Base-by-base conservation (phyloP, 2,329 filamentous ascomycete genomes). In the Pyricularia sp. region DNA sequence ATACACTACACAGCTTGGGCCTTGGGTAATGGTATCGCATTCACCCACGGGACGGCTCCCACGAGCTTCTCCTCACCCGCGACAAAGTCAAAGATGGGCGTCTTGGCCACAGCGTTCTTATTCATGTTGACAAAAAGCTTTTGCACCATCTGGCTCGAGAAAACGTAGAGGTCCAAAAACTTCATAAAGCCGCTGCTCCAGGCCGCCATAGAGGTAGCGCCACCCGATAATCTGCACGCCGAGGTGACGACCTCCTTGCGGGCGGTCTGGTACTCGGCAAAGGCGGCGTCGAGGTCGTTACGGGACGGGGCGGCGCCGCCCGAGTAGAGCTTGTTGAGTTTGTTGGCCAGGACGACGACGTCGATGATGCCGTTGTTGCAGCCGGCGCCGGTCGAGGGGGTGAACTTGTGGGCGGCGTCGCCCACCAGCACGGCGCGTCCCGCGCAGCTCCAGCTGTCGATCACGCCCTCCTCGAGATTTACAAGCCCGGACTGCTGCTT, bases 361-460 rank as follows among this genome's bases (percentile, higher is more conserved):
- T 58, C 69, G 36, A 69, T 64, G 59, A 69, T 67, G 10, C 68
- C 69, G 25, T 64, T 63, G 64, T 71, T 70, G 58, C 68, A 20
- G n/a, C 69, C 66, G 20, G 69, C 67, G 50, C 55, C 68, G 12
- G 66, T 58, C 66, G 70, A 69, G 11, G 69, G 70, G 65, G 68
- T 69, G 66, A 71, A 67, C 70, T 71, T 71, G 68, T 67, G 63
- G 20, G 67, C 64, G 23, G 70, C 36, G 68, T 71, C 70, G 25
- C 66, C 67, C 12, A 69, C 59, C 30, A 71, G 70, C 42, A 71
- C 70, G 33, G 68, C 97, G 66, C 94, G 94, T 70, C 94, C 88
- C 78, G 97, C 94, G 61, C 7, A 64, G 78, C 97, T 97, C 94
- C 94, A 98, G 74, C 92, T 89, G 86, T 97, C 97, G 84, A 97